Base-by-base conservation (phyloP, 331 rosid species). In the Rhamnella rubrinervis region DNA sequence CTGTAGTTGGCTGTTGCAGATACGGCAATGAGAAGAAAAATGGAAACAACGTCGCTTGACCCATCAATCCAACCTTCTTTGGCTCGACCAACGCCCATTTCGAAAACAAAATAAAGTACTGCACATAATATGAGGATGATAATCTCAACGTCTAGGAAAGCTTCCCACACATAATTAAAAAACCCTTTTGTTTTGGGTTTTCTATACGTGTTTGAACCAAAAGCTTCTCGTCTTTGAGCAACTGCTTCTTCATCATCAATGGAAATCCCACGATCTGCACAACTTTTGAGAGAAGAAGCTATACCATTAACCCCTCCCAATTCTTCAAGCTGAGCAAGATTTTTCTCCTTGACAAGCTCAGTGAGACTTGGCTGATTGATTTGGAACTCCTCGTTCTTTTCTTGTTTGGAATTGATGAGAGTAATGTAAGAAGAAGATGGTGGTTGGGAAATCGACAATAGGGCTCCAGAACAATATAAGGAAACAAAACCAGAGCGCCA, bases 21-120 rank as follows among this genome's bases (percentile, higher is more conserved):
- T 0, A 60, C 63, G 13, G 38, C n/a, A 26, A 57, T 59, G 2
- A 40, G 74, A 2, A 75, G 55, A 9, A 75, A n/a, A 6, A 52
- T 57, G 3, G 73, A 73, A n/a, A 51, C 15, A n/a, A 67, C 25
- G 1, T 60, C 67, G 64, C 79, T 51, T 52, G 64, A 73, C 0
- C 73, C 73, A 0, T 75, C 79, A 26, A 23, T 50, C 79, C 74
- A 67, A 0, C 79, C 79, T 52, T 60, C 64, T 18, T 69, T 68
- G 2, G 62, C 3, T 16, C 80, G 75, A 0, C 62, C 4, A 13
- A 55, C 65, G 7, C 46, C 62, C 8, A 69, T 76, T 38, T 71
- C 58, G 18, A 53, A 53, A 17, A 8, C 58, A 53, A 53, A 21
- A 14, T 23, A 53, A 53, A 53, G 65, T 1, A 64, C 70, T 9